These are phyloP conservation scores for Acanthamoeba culbertsoni DNA, from an alignment of 208 protist species.

Conservation along the genomic window DNA sequence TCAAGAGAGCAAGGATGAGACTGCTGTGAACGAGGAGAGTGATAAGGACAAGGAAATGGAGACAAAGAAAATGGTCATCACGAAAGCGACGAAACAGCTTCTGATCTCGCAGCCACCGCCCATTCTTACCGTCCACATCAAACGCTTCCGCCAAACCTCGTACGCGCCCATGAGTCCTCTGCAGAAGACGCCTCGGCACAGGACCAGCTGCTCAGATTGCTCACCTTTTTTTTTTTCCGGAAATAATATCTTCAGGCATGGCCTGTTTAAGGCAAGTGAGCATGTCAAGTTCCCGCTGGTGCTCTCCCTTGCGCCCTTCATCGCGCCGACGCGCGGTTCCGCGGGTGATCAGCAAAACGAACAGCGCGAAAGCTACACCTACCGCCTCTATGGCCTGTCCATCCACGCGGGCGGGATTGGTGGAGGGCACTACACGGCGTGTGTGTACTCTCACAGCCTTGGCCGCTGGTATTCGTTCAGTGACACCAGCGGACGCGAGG, in stretches of 20 bases:
- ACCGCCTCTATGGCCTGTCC: background rate
- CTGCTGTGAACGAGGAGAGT: background rate
- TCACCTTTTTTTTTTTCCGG: no score
- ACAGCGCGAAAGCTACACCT: background rate
- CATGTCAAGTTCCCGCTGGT: background rate
- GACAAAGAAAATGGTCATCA: background rate
- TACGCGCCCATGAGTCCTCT: no score
- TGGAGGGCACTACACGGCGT: slow-evolving; percentile 30
- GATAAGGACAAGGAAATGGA: background rate
- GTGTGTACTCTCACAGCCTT: background rate
- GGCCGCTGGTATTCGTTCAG: background rate
- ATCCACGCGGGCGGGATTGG: slow-evolving; percentile 8
- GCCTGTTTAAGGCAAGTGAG: background rate
- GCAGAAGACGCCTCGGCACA: no score
- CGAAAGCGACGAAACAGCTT: background rate
- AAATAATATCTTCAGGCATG: background rate
- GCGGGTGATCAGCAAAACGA: background rate
- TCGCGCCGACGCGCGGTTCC: background rate
- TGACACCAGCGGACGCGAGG: background rate
- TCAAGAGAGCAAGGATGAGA: background rate
- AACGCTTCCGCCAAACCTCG: background rate
- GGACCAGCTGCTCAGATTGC: no score
- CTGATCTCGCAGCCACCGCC: background rate
- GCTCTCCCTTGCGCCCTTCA: background rate
- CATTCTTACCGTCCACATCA: slow-evolving; percentile 8